These are phyloP conservation scores for Aspergillus cejpii DNA, from an alignment of 2,329 filamentous ascomycete species.

Conservation along the genomic window DNA sequence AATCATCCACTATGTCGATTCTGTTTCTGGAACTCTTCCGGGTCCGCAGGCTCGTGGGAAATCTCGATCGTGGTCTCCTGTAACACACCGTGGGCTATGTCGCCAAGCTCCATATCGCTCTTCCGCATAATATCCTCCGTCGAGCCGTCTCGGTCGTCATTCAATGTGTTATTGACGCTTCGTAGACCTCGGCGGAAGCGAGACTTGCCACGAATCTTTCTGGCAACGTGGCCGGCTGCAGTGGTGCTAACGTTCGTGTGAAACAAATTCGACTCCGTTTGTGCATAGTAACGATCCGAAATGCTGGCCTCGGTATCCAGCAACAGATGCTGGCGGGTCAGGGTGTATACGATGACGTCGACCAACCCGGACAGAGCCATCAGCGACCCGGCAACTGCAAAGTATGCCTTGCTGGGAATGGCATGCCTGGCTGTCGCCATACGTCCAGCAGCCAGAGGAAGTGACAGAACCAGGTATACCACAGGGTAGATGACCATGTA, in stretches of 20 bases:
- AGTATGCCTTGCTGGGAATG: conserved; percentile 37
- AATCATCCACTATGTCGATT: neutral
- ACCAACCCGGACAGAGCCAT: conserved; percentile 53
- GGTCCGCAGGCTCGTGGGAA: conserved; percentile 29
- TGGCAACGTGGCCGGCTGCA: conserved; percentile 13
- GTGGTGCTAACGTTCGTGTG: conserved; percentile 23
- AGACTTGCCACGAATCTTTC: conserved; percentile 14
- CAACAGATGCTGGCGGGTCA: conserved; percentile 51
- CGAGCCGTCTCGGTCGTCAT: conserved; percentile 36
- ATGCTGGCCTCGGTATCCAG: conserved; percentile 42
- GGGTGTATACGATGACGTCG: conserved; percentile 52
- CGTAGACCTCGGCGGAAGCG: conserved; percentile 20
- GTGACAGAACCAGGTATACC: conserved; percentile 54
- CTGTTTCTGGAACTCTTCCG: conserved; percentile 10
- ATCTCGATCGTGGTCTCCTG: conserved; percentile 41
- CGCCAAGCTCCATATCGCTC: conserved; percentile 26
- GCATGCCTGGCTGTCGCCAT: conserved; percentile 34
- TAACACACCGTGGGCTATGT: conserved; percentile 34
- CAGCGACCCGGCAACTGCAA: conserved; percentile 48
- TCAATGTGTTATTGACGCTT: conserved; percentile 13
- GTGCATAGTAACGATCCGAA: conserved; percentile 22
- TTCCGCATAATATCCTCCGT: conserved; percentile 40
- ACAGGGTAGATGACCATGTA: conserved; percentile 45
- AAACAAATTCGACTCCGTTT: conserved; percentile 25
- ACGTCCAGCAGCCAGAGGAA: conserved; percentile 52